Evolutionary conservation across 306 rosid genomes (phyloP).

Genomic region (Lotus japonicus): DNA sequence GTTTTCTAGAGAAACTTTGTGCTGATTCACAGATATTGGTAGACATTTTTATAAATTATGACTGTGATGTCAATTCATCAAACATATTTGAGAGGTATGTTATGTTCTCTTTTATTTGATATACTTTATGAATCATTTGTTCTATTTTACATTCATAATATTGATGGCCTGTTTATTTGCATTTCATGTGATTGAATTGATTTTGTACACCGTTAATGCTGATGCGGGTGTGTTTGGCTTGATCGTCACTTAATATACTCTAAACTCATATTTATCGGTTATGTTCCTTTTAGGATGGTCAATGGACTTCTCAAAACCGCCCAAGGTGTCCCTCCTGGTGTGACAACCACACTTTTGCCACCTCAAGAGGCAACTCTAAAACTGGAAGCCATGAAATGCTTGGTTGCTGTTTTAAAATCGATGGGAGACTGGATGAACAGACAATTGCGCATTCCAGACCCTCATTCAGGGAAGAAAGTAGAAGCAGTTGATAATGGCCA

Average conservation of each 20-base stretch:
- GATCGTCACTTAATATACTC: constrained; percentile 4
- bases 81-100: constrained; percentile 97
- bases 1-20: constrained; percentile 91
- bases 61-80: constrained; percentile 98
- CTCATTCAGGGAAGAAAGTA: constrained; percentile 58
- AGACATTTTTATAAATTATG: constrained; percentile 92
- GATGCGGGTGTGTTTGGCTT: constrained; percentile 4
- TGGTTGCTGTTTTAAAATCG: constrained; percentile 77
- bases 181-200: neutral
- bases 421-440: constrained; percentile 98
- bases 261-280: constrained; percentile 7
- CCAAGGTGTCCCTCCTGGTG: constrained; percentile 95
- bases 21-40: constrained; percentile 97
- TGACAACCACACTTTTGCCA: constrained; percentile 77
- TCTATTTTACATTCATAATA: neutral
- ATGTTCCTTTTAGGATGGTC: constrained; percentile 72
- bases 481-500: constrained; percentile 52
- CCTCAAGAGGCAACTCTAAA: constrained; percentile 89
- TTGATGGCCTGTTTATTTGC: constrained; percentile 22
- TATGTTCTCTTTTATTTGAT: constrained; percentile 13
- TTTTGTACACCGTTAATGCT: neutral
- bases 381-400: constrained; percentile 94
- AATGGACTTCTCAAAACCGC: constrained; percentile 99
- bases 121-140: neutral
- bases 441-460: constrained; percentile 93